Evolutionary conservation across 306 rosid genomes (phyloP).

Genomic region (Pyrus betulifolia): DNA sequence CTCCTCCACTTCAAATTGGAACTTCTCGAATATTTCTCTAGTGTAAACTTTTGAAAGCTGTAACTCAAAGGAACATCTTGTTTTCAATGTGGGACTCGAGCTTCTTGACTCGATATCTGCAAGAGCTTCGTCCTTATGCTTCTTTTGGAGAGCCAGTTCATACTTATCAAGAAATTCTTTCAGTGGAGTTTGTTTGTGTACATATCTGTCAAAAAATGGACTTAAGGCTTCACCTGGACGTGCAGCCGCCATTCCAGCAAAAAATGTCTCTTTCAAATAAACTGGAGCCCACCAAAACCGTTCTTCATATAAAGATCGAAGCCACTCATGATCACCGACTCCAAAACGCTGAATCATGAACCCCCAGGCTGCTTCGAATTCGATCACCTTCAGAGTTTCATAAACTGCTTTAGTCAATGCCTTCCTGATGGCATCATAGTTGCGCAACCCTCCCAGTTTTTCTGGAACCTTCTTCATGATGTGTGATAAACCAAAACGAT

Average conservation of each 20-base stretch:
- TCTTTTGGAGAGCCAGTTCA: constrained; percentile 82
- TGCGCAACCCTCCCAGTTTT: constrained; percentile 74
- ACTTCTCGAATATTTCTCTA: constrained; percentile 60
- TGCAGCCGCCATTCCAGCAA: constrained; percentile 68
- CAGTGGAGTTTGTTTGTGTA: constrained; percentile 87
- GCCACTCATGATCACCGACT: constrained; percentile 81
- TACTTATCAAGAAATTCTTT: constrained; percentile 95
- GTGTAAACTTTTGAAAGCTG: constrained; percentile 83
- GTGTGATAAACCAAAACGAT: constrained; percentile 75
- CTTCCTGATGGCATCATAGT: constrained; percentile 79
- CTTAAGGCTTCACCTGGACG: constrained; percentile 49
- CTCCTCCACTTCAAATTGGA: constrained; percentile 88
- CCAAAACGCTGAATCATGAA: constrained; percentile 75
- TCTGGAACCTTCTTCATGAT: constrained; percentile 85
- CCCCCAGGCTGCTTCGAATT: constrained; percentile 90
- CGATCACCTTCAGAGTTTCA: constrained; percentile 77
- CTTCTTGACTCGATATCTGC: constrained; percentile 85
- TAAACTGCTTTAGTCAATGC: constrained; percentile 61
- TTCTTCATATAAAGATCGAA: constrained; percentile 69
- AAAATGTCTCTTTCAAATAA: constrained; percentile 63
- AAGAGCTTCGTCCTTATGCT: constrained; percentile 66
- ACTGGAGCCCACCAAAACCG: constrained; percentile 80
- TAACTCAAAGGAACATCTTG: constrained; percentile 82
- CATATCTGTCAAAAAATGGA: constrained; percentile 76
- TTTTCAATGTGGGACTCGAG: constrained; percentile 62